These are phyloP conservation scores for Microdochium paspali DNA, from an alignment of 2,329 filamentous ascomycete species.

Conservation along the genomic window DNA sequence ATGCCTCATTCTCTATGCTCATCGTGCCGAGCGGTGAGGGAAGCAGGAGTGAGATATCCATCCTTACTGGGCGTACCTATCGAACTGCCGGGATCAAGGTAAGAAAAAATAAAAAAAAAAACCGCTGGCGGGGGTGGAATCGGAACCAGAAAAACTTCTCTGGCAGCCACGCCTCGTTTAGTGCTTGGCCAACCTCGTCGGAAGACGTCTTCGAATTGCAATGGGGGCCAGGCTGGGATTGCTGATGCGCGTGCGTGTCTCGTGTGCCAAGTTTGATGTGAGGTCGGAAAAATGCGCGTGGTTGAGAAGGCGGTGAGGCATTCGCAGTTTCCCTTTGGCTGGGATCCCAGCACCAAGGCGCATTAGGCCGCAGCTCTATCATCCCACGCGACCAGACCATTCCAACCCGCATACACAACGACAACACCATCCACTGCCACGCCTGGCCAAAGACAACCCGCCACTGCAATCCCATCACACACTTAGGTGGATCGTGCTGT, in stretches of 20 bases:
- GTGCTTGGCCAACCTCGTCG: background rate
- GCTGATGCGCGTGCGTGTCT: conserved; percentile 2
- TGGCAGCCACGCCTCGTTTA: no score
- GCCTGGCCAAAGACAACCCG: background rate
- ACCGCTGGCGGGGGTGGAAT: background rate
- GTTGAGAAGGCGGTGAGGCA: conserved; percentile 21
- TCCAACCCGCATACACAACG: background rate
- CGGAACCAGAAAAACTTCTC: background rate
- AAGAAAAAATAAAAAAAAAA: background rate
- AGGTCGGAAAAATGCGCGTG: conserved; percentile 10
- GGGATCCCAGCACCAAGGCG: background rate
- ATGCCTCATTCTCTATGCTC: background rate
- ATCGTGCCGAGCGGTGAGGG: conserved; percentile 13
- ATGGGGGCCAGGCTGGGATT: conserved; percentile 7
- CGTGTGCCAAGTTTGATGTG: conserved; percentile 5
- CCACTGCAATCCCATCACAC: background rate
- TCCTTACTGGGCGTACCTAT: background rate
- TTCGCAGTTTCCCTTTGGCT: conserved; percentile 7
- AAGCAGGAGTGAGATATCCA: background rate
- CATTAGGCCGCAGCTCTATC: background rate
- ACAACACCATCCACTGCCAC: no score
- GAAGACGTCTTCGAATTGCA: background rate
- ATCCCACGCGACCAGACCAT: background rate
- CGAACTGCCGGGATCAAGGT: background rate
- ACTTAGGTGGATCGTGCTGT: background rate